phyloP scores from a whole-genome alignment of 2,329 filamentous ascomycete genomes.

The Hypocrella siamensis region DNA sequence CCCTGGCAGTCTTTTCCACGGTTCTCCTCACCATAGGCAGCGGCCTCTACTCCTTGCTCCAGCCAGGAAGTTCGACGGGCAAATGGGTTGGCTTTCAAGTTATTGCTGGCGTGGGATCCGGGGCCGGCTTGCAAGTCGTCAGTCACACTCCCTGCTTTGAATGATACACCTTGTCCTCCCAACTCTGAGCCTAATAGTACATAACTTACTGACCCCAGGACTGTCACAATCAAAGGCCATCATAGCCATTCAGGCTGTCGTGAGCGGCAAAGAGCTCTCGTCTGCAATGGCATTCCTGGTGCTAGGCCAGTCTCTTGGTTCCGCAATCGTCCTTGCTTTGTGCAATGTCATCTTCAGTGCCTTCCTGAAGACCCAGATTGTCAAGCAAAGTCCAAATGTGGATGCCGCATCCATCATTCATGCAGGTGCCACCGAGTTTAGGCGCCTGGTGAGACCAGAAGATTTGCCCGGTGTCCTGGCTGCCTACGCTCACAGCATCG shows the following conservation, averaged over 20 bases:
- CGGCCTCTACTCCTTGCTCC: too few relatives aligned
- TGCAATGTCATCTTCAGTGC: not conserved
- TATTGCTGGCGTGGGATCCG: not conserved
- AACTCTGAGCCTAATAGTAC: not conserved
- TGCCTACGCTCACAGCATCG: not conserved
- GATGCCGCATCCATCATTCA: not conserved
- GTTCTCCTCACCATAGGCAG: too few relatives aligned
- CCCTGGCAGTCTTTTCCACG: too few relatives aligned
- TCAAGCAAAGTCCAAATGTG: not conserved
- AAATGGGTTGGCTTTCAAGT: not conserved
- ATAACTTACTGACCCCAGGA: not conserved
- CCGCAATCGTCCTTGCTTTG: not conserved
- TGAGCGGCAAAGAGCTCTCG: not conserved
- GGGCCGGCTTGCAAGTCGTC: not conserved
- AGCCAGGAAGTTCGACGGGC: too few relatives aligned
- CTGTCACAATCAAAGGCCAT: too few relatives aligned
- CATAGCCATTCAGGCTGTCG: constrained; percentile 1
- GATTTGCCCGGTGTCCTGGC: not conserved
- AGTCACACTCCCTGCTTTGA: not conserved
- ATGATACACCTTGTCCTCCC: not conserved
- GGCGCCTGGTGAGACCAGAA: not conserved
- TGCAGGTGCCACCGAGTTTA: not conserved
- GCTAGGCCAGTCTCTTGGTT: not conserved
- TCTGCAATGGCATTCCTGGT: not conserved
- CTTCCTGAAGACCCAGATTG: not conserved